Evolutionary conservation across 2,329 filamentous ascomycete species (phyloP).

Genomic region (Alternaria dauci): DNA sequence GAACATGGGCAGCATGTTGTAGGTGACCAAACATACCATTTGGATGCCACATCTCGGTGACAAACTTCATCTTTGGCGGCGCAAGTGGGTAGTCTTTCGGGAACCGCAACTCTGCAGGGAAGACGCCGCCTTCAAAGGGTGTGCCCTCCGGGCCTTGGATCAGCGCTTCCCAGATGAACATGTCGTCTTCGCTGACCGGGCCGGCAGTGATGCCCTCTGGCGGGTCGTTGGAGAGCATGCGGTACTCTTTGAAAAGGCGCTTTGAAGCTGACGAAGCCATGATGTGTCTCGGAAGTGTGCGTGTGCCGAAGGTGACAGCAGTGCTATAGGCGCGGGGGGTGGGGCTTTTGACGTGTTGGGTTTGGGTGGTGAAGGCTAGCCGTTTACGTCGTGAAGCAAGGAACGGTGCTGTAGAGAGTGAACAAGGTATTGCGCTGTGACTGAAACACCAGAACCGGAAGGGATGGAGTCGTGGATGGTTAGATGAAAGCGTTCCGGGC

Average conservation of each 20-base stretch:
- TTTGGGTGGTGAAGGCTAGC: not conserved
- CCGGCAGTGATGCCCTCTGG: slow-evolving; percentile 98
- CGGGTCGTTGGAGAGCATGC: slow-evolving; percentile 88
- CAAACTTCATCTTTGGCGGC: slow-evolving; percentile 89
- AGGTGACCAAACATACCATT: slow-evolving; percentile 67
- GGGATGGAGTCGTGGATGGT: not conserved
- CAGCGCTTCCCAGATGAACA: slow-evolving; percentile 94
- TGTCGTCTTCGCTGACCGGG: slow-evolving; percentile 90
- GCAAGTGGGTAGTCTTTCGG: slow-evolving; percentile 85
- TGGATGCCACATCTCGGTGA: slow-evolving; percentile 87
- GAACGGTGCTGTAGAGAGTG: not conserved
- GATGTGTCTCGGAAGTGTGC: slow-evolving; percentile 1
- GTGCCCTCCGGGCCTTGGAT: slow-evolving; percentile 96
- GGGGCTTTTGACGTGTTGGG: not conserved
- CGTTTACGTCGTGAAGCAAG: not conserved
- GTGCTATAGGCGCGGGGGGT: not conserved
- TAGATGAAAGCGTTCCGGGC: not conserved
- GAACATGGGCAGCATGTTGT: not conserved
- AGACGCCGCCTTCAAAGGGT: slow-evolving; percentile 94
- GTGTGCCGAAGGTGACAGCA: not conserved
- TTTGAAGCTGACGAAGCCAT: slow-evolving; percentile 68
- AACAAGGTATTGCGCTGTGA: not conserved
- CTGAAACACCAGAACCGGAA: not conserved
- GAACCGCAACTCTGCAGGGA: slow-evolving; percentile 84
- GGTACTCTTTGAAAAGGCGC: slow-evolving; percentile 96